Conservation (phyloP, 108 stramenopile genomes). For the Epithemia pelagica region DNA sequence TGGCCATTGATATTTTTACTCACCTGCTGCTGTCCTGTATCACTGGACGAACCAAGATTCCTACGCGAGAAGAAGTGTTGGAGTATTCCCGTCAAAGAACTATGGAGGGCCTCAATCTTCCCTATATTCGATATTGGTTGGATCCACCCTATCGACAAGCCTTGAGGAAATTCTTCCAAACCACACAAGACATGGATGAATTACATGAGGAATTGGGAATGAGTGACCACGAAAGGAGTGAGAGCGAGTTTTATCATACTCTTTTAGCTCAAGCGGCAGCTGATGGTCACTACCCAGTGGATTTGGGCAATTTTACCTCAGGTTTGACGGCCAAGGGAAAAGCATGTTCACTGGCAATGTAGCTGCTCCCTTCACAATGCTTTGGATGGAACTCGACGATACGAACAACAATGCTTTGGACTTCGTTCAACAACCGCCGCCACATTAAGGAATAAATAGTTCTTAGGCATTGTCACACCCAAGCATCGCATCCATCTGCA, state of each 20-base stretch:
- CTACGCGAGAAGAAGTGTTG: conserved; percentile 30
- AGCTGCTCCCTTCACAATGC: neutral
- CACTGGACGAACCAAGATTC: conserved; percentile 10
- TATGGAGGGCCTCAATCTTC: conserved; percentile 15
- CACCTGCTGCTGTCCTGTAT: neutral
- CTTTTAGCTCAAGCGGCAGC: conserved; percentile 20
- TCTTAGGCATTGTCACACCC: no score
- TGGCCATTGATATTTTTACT: neutral
- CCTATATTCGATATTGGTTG: conserved; percentile 12
- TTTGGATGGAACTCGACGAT: neutral
- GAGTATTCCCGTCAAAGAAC: conserved; percentile 17
- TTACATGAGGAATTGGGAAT: neutral
- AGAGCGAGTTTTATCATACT: neutral
- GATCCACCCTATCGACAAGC: conserved; percentile 18
- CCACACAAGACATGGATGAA: neutral
- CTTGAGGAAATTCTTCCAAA: neutral
- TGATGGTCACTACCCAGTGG: conserved; percentile 27
- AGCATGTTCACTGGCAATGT: neutral
- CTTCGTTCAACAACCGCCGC: no score
- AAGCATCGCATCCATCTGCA: no score
- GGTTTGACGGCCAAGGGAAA: conserved; percentile 27
- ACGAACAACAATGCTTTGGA: no score
- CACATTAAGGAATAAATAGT: no score
- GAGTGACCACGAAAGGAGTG: conserved; percentile 1
- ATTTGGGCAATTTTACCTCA: conserved; percentile 22